Conservation (phyloP, 768 basidiomycete genomes). For the Mycena rebaudengoi region DNA sequence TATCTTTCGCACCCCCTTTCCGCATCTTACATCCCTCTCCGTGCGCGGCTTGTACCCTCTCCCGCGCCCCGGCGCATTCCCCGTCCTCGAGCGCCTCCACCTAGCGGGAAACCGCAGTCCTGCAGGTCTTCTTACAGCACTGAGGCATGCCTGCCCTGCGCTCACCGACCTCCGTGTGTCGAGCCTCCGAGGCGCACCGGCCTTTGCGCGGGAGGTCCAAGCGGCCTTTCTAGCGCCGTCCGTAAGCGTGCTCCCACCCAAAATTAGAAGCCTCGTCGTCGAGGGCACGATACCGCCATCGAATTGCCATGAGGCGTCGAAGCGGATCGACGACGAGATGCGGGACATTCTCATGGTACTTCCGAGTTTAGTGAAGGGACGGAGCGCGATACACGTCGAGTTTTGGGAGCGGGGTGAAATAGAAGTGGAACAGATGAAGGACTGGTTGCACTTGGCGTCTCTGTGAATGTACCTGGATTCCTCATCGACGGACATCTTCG, state of each 20-base stretch:
- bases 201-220: conserved; percentile 12
- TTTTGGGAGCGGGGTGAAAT: not conserved
- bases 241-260: not conserved
- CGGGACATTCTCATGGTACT: not conserved
- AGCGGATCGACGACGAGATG: not conserved
- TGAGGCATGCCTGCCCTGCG: not conserved
- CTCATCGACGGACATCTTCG: too few species aligned
- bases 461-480: too few species aligned
- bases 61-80: conserved; percentile 10
- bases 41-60: conserved; percentile 16
- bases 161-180: conserved; percentile 5
- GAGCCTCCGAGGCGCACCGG: not conserved
- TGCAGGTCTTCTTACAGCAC: not conserved
- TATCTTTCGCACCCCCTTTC: conserved; percentile 2
- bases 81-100: conserved; percentile 4
- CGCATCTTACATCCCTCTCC: not conserved
- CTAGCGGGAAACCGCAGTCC: conserved; percentile 10
- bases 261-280: not conserved
- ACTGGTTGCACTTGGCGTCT: conserved; percentile 4
- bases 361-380: not conserved
- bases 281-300: not conserved
- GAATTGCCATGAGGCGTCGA: not conserved
- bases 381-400: not conserved
- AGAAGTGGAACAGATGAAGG: not conserved
- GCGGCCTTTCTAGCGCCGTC: not conserved